Base-by-base conservation (phyloP, 1,284 basidiomycete genomes). In the Psilocybe mexicana region DNA sequence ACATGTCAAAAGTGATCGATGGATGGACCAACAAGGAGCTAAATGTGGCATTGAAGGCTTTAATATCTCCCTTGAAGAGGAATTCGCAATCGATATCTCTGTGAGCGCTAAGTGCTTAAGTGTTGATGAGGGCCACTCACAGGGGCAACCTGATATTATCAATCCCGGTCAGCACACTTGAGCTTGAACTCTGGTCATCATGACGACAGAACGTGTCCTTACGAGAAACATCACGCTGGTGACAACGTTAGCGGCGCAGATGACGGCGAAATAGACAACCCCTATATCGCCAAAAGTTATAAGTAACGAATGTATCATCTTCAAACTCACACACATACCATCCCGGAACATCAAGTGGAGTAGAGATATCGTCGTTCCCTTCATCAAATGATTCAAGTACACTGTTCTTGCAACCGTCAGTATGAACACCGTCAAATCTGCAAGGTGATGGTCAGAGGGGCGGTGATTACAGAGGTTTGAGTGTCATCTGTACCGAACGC, bases 191-290 rank as follows among this genome's bases (percentile, higher is more conserved):
- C n/a, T 35, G 6, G 4, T 35, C 30, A 48, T n/a, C 12, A 14
- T 40, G 12, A 14, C 7, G 14, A 12, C 6, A 33, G 35, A 23
- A 6, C 6, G 1, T 44, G 7, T 23, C 14, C 28, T 18, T 26
- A 48, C 46, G 35, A 48, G 46, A 35, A 48, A 48, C 46, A 48
- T 48, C 14, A 48, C 46, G n/a, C 28, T 35, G 12, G 46, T 48
- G 12, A 48, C 46, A 23, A 48, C 35, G 14, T 48, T 48, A n/a
- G 46, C 46, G 30, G 46, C 46, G 46, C 46, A 48, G 6, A 48
- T 48, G 25, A 48, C 46, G n/a, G 46, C 46, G 23, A 48, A 48
- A 24, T 48, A 48, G n/a, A 48, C 30, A 30, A 23, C 46, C 18
- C 46, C 46, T 48, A 18, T 33, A 40, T 35, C 11, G 18, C 11